phyloP scores from a whole-genome alignment of 768 basidiomycete genomes.

The Lactarius psammicola region DNA sequence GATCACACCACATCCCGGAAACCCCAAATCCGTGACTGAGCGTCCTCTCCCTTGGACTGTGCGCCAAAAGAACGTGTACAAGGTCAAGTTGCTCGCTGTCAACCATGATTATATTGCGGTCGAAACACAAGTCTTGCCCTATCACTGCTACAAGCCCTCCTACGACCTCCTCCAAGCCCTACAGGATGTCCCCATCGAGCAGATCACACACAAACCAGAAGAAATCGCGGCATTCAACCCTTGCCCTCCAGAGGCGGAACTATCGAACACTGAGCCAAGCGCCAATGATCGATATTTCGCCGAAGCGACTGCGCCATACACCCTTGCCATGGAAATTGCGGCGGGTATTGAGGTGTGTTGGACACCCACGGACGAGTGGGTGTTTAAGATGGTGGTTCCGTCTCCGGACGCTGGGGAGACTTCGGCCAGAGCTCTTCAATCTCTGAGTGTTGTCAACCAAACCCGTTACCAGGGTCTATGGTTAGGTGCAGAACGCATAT shows the following conservation, averaged over 20 bases:
- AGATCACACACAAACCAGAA: conserved; percentile 32
- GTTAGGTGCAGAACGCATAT: conserved; percentile 89
- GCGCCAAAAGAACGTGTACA: conserved; percentile 60
- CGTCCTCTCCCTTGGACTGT: conserved; percentile 52
- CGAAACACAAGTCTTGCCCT: conserved; percentile 67
- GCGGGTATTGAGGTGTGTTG: conserved; percentile 61
- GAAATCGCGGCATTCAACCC: conserved; percentile 54
- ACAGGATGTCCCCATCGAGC: conserved; percentile 26
- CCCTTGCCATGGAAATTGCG: conserved; percentile 70
- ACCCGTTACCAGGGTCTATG: conserved; percentile 76
- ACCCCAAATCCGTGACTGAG: conserved; percentile 8
- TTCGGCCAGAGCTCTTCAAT: conserved; percentile 1
- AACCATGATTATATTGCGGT: conserved; percentile 47
- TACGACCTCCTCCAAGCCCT: conserved; percentile 52
- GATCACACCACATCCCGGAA: conserved; percentile 19
- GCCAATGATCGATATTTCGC: conserved; percentile 39
- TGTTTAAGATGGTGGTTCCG: conserved; percentile 50
- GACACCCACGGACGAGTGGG: conserved; percentile 73
- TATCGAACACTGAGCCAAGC: conserved; percentile 4
- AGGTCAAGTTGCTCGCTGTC: conserved; percentile 64
- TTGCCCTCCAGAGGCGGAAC: conserved; percentile 34
- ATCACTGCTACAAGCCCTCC: conserved; percentile 63
- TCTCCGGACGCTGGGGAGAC: conserved; percentile 21
- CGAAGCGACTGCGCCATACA: conserved; percentile 60
- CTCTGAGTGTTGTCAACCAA: conserved; percentile 40